phyloP scores from a whole-genome alignment of 305 asterid species.

The Solanum aculeatissimum region DNA sequence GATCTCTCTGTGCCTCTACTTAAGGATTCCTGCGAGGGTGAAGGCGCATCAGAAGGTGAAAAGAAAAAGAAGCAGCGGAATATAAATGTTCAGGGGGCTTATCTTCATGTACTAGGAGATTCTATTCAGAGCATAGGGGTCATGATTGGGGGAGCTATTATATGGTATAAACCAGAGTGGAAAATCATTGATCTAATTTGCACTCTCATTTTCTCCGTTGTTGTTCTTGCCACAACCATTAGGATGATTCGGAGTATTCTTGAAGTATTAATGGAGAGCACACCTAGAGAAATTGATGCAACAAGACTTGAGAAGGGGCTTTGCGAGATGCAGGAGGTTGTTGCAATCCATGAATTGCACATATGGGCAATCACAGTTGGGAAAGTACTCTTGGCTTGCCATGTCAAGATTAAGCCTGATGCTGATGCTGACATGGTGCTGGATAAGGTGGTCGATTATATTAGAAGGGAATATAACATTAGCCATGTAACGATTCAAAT shows the following conservation, averaged over 20 bases:
- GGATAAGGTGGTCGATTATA: constrained; percentile 60
- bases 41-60: constrained; percentile 7
- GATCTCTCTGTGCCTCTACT: constrained; percentile 34
- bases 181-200: constrained; percentile 70
- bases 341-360: constrained; percentile 72
- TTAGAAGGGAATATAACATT: constrained; percentile 69
- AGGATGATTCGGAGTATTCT: constrained; percentile 63
- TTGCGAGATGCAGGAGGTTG: constrained; percentile 81
- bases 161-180: constrained; percentile 87
- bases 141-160: constrained; percentile 81
- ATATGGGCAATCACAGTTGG: constrained; percentile 92
- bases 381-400: constrained; percentile 73
- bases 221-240: constrained; percentile 62
- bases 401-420: constrained; percentile 55
- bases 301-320: constrained; percentile 63
- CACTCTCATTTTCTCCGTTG: constrained; percentile 51
- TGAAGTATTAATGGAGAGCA: constrained; percentile 90
- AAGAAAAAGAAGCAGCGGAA: constrained; percentile 37
- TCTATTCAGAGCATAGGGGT: constrained; percentile 82
- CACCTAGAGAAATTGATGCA: constrained; percentile 77
- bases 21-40: constrained; percentile 9
- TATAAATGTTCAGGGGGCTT: constrained; percentile 81
- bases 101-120: constrained; percentile 82
- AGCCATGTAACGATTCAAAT: constrained; percentile 88
- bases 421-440: constrained; percentile 84